These are phyloP conservation scores for Macrolepiota dolichaula DNA, from an alignment of 768 basidiomycete genomes.

Conservation along the genomic window DNA sequence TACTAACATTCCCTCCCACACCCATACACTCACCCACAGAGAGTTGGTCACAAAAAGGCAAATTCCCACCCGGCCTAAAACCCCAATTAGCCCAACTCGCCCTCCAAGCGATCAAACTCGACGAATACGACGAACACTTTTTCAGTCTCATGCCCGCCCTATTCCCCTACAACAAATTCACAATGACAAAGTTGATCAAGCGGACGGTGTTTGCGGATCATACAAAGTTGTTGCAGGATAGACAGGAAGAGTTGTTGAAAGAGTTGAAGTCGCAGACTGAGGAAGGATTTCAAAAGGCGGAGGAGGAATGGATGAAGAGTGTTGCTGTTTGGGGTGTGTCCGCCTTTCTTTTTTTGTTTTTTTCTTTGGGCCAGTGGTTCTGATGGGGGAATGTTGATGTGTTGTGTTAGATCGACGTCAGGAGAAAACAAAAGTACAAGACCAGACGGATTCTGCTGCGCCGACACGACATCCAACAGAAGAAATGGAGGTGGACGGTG, in stretches of 20 bases:
- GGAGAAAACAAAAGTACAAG: neutral
- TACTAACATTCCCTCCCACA: neutral
- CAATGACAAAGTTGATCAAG: slow-evolving; percentile 93
- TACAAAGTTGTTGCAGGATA: slow-evolving; percentile 55
- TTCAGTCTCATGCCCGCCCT: slow-evolving; percentile 84
- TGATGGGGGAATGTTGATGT: slow-evolving; percentile 41
- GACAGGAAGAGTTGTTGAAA: slow-evolving; percentile 65
- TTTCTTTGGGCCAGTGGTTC: too few species aligned
- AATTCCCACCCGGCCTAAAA: slow-evolving; percentile 83
- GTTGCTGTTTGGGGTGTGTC: slow-evolving; percentile 66
- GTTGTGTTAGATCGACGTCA: neutral
- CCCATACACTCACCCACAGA: slow-evolving; percentile 37
- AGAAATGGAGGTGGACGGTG: slow-evolving; percentile 27
- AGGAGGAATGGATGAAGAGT: slow-evolving; percentile 75
- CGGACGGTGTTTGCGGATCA: slow-evolving; percentile 82
- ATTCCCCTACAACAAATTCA: slow-evolving; percentile 95
- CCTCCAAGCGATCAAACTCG: slow-evolving; percentile 73
- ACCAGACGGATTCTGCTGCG: slow-evolving; percentile 28
- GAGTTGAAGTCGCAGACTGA: slow-evolving; percentile 61
- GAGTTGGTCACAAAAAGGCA: slow-evolving; percentile 77
- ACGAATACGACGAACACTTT: slow-evolving; percentile 90
- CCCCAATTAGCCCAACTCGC: slow-evolving; percentile 71
- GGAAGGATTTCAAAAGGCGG: slow-evolving; percentile 63
- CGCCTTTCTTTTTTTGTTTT: neutral
- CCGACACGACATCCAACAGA: slow-evolving; percentile 44